These are phyloP conservation scores for Parietichytrium sp. DNA, from an alignment of 108 stramenopile species.

Conservation along the genomic window DNA sequence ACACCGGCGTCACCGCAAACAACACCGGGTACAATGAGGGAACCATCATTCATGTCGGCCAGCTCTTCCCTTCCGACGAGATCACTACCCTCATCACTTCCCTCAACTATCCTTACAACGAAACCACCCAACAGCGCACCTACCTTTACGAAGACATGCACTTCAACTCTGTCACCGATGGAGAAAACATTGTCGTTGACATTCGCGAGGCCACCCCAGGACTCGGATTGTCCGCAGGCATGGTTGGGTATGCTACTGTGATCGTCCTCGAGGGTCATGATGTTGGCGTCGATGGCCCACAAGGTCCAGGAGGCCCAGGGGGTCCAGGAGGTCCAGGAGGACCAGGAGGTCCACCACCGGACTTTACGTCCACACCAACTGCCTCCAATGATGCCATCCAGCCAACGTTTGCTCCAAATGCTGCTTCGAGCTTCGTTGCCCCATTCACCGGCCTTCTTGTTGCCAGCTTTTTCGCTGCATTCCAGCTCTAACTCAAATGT, in stretches of 20 bases:
- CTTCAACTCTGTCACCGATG: background rate
- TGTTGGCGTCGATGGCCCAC: background rate
- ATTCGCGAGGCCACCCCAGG: background rate
- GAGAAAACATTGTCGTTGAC: background rate
- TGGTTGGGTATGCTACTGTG: conserved; percentile 19
- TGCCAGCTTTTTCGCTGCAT: no score
- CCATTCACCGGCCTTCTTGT: no score
- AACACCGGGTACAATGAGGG: background rate
- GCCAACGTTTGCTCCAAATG: no score
- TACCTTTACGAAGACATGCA: background rate
- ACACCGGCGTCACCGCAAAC: background rate
- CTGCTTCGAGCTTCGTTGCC: no score
- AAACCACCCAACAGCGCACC: background rate
- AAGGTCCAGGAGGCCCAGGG: background rate
- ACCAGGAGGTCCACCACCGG: no score
- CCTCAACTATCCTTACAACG: no score
- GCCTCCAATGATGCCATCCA: no score
- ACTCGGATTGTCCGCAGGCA: background rate
- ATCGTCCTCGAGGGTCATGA: background rate
- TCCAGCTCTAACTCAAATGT: no score
- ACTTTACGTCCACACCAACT: no score
- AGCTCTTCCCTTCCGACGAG: background rate
- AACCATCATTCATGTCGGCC: conserved; percentile 4
- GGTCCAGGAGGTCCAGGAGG: background rate
- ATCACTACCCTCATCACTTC: background rate